A percentile compares a stretch with the other conserved stretches of the same genome.
phyloP scores from a whole-genome alignment of 495 filamentous ascomycete genomes.

The Ramalina peruviana region DNA sequence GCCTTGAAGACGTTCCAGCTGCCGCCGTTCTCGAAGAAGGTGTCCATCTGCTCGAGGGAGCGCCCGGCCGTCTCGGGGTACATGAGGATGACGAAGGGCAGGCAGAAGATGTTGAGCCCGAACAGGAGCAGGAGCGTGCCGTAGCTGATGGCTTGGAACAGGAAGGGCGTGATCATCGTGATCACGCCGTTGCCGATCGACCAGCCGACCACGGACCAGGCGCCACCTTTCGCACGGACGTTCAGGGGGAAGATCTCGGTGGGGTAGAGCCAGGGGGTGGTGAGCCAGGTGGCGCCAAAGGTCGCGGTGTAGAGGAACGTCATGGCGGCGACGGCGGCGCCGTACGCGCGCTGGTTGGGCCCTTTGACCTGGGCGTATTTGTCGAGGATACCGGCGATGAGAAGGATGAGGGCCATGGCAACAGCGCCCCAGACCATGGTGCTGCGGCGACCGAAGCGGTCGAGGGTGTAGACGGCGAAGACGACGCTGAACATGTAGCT shows the following conservation, averaged over 20 bases:
- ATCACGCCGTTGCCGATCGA: conserved; percentile 42
- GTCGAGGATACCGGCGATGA: conserved; percentile 17
- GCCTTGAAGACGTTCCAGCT: conserved; percentile 19
- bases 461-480: conserved; percentile 32
- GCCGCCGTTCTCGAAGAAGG: conserved; percentile 30
- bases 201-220: conserved; percentile 43
- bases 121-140: conserved; percentile 41
- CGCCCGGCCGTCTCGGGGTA: conserved; percentile 45
- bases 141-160: conserved; percentile 29
- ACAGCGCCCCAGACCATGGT: conserved; percentile 36
- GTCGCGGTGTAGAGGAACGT: conserved; percentile 39
- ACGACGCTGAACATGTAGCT: conserved; percentile 41
- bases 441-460: conserved; percentile 15
- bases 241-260: conserved; percentile 40
- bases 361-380: conserved; percentile 14
- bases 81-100: conserved; percentile 38
- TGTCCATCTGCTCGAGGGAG: conserved; percentile 45
- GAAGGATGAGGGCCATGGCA: conserved; percentile 23
- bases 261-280: conserved; percentile 38
- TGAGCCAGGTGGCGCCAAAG: conserved; percentile 42
- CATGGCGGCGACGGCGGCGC: conserved; percentile 34
- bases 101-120: conserved; percentile 39
- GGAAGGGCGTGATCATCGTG: conserved; percentile 38
- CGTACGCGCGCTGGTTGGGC: conserved; percentile 15
- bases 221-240: conserved; percentile 39